A percentile compares a stretch with the other conserved stretches of the same genome.
phyloP scores from a whole-genome alignment of 1,139 yeast species.

The Blastobotrys proliferans region DNA sequence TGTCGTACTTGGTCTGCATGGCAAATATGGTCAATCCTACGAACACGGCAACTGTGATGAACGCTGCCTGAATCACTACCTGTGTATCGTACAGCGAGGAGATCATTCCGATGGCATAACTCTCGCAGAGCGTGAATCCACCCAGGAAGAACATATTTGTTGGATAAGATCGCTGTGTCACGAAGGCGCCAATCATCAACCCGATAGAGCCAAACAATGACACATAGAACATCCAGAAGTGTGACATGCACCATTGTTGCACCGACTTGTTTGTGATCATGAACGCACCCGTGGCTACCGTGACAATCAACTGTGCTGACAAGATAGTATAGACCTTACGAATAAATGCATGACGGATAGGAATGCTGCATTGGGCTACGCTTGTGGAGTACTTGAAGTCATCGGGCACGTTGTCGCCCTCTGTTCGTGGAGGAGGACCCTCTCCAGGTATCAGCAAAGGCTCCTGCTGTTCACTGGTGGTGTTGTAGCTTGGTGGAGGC shows the following conservation, averaged over 20 bases:
- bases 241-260: conserved; percentile 54
- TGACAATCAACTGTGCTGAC: conserved; percentile 57
- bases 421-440: conserved; percentile 25
- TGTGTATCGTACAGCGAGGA: conserved; percentile 62
- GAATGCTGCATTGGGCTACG: conserved; percentile 73
- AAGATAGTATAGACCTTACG: conserved; percentile 76
- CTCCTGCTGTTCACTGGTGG: not conserved
- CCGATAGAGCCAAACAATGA: conserved; percentile 59
- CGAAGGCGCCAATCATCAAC: conserved; percentile 53
- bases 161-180: conserved; percentile 65
- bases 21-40: conserved; percentile 75
- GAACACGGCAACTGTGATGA: conserved; percentile 66
- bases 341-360: conserved; percentile 70
- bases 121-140: conserved; percentile 69
- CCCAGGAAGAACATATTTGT: conserved; percentile 53
- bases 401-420: conserved; percentile 43
- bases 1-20: conserved; percentile 76
- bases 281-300: conserved; percentile 56
- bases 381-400: conserved; percentile 81
- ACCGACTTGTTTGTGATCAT: conserved; percentile 48
- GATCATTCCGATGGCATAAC: conserved; percentile 66
- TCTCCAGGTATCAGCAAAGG: conserved; percentile 23
- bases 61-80: conserved; percentile 65
- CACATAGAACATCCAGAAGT: conserved; percentile 59
- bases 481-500: conserved; percentile 15